These are phyloP conservation scores for Patellifolia procumbens DNA, from an alignment of 179 eudicot species.

Conservation along the genomic window DNA sequence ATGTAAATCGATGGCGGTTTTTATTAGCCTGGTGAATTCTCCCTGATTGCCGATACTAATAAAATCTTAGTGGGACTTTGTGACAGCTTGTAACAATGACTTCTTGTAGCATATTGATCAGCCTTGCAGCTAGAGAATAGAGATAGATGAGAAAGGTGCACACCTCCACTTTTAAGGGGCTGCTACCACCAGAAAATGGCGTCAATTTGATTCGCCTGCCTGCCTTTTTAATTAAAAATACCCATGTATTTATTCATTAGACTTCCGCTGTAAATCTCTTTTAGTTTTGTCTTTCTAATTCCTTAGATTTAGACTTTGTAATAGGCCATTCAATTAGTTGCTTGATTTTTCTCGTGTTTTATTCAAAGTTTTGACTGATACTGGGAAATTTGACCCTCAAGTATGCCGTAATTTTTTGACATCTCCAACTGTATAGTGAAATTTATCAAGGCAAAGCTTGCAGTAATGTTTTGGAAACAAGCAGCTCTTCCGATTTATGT, in stretches of 20 bases:
- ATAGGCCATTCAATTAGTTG: slow-evolving; percentile 1
- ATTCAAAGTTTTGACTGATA: slow-evolving; percentile 27
- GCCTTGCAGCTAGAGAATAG: slow-evolving; percentile 16
- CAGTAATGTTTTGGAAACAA: not conserved
- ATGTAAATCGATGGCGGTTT: not conserved
- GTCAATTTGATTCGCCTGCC: slow-evolving; percentile 1
- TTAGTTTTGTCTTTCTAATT: slow-evolving; percentile 18
- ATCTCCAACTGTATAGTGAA: slow-evolving; percentile 16
- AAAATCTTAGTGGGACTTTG: slow-evolving; percentile 15
- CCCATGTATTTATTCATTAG: slow-evolving; percentile 24
- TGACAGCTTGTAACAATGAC: slow-evolving; percentile 26
- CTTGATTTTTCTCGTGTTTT: slow-evolving; percentile 7
- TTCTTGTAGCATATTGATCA: slow-evolving; percentile 19
- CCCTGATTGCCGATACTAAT: slow-evolving; percentile 12
- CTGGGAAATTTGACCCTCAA: slow-evolving; percentile 1
- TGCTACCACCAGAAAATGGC: slow-evolving; percentile 15
- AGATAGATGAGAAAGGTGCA: slow-evolving; percentile 18
- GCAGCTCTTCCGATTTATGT: not conserved
- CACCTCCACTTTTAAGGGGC: slow-evolving; percentile 39
- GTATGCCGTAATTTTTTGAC: slow-evolving; percentile 15
- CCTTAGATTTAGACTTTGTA: slow-evolving; percentile 8
- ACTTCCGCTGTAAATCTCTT: slow-evolving; percentile 31
- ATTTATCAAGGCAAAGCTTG: not conserved
- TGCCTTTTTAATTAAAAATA: not conserved
- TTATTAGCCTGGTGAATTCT: slow-evolving; percentile 22